phyloP scores from a whole-genome alignment of 2,329 filamentous ascomycete species.

The Verticillium dahliae region DNA sequence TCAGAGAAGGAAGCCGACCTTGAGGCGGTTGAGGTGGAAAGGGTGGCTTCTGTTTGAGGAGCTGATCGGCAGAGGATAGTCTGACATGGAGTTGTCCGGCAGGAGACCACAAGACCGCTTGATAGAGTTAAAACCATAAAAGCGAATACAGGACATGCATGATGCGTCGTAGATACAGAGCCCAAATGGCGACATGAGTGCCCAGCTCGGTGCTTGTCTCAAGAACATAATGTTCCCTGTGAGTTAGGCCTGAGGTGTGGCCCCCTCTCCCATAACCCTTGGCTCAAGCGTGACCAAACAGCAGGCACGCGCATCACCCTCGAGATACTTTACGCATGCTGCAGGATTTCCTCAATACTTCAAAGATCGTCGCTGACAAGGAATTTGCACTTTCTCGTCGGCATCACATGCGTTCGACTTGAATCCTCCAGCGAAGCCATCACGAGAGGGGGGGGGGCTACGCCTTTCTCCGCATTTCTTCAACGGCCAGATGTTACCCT shows the following conservation, averaged over 20 bases:
- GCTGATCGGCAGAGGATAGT: neutral
- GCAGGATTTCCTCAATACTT: neutral
- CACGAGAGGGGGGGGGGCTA: neutral
- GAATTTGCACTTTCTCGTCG: neutral
- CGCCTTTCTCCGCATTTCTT: neutral
- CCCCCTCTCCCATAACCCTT: too few species aligned
- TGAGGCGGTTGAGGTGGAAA: neutral
- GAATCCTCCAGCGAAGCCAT: neutral
- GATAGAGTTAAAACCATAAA: neutral
- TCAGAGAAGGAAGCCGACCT: neutral
- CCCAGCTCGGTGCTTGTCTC: too few species aligned
- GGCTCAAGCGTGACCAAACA: too few species aligned
- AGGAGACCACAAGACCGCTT: neutral
- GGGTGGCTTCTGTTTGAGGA: neutral
- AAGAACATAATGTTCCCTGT: too few species aligned
- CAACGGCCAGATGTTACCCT: neutral
- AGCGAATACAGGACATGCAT: neutral
- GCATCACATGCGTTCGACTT: neutral
- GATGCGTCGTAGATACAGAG: neutral
- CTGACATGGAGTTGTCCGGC: neutral
- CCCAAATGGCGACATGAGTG: too few species aligned
- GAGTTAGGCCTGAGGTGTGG: too few species aligned
- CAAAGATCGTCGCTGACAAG: neutral
- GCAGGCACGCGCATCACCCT: too few species aligned
- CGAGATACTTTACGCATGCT: too few species aligned